These are phyloP conservation scores for Amoeboaphelidium protococcarum DNA, from an alignment of 371 early-diverging fungal species.

Conservation along the genomic window DNA sequence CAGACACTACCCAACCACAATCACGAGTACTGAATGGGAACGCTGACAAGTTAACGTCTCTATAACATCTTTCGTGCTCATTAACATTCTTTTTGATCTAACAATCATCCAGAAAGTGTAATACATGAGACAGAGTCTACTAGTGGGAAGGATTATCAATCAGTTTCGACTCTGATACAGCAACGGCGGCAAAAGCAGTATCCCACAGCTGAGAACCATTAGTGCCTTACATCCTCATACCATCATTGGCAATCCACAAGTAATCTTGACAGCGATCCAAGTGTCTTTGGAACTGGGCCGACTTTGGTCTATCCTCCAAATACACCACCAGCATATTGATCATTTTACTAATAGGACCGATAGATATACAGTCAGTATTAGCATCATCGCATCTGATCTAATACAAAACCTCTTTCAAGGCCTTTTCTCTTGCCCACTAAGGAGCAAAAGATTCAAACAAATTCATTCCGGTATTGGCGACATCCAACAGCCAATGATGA, in stretches of 20 bases:
- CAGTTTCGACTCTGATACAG: slow-evolving; percentile 36
- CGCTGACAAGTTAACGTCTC: slow-evolving; percentile 62
- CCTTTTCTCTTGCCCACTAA: slow-evolving; percentile 29
- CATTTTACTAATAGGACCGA: slow-evolving; percentile 73
- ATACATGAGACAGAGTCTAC: slow-evolving; percentile 28
- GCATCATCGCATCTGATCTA: slow-evolving; percentile 67
- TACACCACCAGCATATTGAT: slow-evolving; percentile 62
- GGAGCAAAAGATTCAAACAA: slow-evolving; percentile 8
- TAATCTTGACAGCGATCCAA: slow-evolving; percentile 43
- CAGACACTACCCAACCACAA: slow-evolving; percentile 81
- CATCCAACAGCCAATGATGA: slow-evolving; percentile 43
- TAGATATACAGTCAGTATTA: slow-evolving; percentile 59
- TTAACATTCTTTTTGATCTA: slow-evolving; percentile 48
- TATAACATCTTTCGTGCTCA: slow-evolving; percentile 33
- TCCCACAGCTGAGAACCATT: slow-evolving; percentile 96
- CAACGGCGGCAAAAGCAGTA: slow-evolving; percentile 62
- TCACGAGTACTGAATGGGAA: slow-evolving; percentile 89
- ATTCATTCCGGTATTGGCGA: slow-evolving; percentile 24
- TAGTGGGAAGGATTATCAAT: slow-evolving; percentile 37
- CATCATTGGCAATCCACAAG: slow-evolving; percentile 49
- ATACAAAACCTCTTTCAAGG: slow-evolving; percentile 38
- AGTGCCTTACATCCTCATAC: slow-evolving; percentile 90
- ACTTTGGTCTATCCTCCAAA: slow-evolving; percentile 65
- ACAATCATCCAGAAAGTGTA: slow-evolving; percentile 55
- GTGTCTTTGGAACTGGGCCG: slow-evolving; percentile 40